Evolutionary conservation across 345 rosid genomes (phyloP), one percentile per base, ranked within the genome.

Genomic region (Sonneratia caseolaris): DNA sequence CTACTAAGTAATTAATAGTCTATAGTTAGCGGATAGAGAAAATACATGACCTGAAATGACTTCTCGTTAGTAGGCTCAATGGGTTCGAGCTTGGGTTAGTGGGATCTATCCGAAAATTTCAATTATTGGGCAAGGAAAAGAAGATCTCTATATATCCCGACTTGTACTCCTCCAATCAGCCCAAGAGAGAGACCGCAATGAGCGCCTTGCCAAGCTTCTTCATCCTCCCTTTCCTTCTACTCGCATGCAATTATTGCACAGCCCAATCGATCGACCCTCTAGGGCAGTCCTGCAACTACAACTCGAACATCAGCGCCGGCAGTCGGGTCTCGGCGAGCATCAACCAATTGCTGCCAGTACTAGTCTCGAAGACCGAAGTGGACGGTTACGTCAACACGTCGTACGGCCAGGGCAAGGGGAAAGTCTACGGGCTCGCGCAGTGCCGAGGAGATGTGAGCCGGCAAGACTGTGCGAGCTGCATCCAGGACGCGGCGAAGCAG

Each of bases 381-480:
- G 47, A 82, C 43, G 93, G 89, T 35, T 89, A 79, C 70, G n/a
- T 67, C 37, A 76, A 84, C 3, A 75, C 80, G 37, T 82, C 85
- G 37, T 70, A 68, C 5, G 89, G 90, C 16, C 62, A 65, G 59
- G 83, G 56, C 69, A 64, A 68, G 43, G 82, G 82, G 66, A 84
- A 22, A 69, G 86, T 90, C 45, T 87, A 88, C 48, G 96, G 97
- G 36, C 85, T 90, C 3, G 88, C 91, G 19, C 96, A 90, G 76
- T 88, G 97, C 83, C 82, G 97, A 72, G 91, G 91, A 67, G 97
- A 88, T 72, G 82, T 88, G 22, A 77, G 84, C 79, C 71, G 66
- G 55, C 36, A 77, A 64, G 89, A 86, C 70, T 89, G 93, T 70
- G 75, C 84, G 0, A 71, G 36, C 45, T 92, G 97, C 72, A 79